These are phyloP conservation scores for Scleroderma bovista DNA, from an alignment of 768 basidiomycete species.

Conservation along the genomic window DNA sequence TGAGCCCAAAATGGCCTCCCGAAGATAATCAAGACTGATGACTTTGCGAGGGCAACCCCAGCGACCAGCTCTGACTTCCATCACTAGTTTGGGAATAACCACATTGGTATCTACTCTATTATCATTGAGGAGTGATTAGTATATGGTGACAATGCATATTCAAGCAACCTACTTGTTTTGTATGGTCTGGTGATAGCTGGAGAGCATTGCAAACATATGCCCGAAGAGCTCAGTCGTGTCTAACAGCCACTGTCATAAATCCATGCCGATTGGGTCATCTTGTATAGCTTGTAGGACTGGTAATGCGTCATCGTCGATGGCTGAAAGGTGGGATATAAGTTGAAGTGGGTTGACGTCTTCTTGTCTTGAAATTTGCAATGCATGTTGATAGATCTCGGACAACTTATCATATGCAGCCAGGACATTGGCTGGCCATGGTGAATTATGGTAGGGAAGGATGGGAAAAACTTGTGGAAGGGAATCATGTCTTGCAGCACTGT, in stretches of 20 bases:
- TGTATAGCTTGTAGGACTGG: conserved; percentile 5
- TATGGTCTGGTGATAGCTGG: background rate
- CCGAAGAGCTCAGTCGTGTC: background rate
- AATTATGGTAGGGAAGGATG: background rate
- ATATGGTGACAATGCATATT: too few species aligned
- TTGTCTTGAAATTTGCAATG: background rate
- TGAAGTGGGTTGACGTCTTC: conserved; percentile 4
- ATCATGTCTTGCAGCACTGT: too few species aligned
- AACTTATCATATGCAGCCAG: background rate
- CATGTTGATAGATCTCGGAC: conserved; percentile 3
- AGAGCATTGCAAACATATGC: background rate
- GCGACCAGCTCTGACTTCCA: background rate
- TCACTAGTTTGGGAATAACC: conserved; percentile 2
- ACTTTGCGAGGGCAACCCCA: conserved; percentile 1
- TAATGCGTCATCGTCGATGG: conserved; percentile 2
- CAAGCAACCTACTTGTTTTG: background rate
- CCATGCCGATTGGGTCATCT: background rate
- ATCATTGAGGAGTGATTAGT: too few species aligned
- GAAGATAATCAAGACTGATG: conserved; percentile 5
- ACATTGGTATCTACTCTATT: background rate
- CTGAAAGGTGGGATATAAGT: background rate
- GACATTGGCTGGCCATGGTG: conserved; percentile 1
- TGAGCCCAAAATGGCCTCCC: background rate
- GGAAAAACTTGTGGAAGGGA: background rate
- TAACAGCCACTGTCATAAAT: background rate